Evolutionary conservation across 495 filamentous ascomycete species (phyloP).

Genomic region (Daldinia childiae): DNA sequence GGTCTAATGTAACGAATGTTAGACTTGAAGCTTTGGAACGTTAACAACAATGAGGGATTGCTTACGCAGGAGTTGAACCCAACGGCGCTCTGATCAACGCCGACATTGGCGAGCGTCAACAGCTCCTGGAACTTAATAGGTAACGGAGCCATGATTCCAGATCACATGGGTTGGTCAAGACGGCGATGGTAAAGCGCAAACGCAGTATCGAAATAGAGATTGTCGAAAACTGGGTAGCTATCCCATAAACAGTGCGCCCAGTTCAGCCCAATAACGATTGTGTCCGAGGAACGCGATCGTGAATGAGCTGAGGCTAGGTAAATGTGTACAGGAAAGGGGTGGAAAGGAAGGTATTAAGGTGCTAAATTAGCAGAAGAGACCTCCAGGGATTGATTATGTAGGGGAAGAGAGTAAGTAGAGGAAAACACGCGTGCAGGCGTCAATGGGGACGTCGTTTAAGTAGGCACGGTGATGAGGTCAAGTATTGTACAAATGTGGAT

Average conservation of each 20-base stretch:
- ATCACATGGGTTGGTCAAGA: conserved; percentile 40
- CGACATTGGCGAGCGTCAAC: conserved; percentile 80
- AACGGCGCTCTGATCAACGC: conserved; percentile 87
- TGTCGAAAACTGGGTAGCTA: conserved; percentile 20
- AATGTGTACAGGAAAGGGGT: conserved; percentile 30
- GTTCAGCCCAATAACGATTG: conserved; percentile 15
- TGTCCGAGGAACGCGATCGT: conserved; percentile 17
- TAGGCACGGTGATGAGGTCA: conserved; percentile 23
- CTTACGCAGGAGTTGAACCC: conserved; percentile 97
- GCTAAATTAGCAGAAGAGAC: conserved; percentile 38
- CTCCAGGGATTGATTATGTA: conserved; percentile 42
- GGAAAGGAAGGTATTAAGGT: conserved; percentile 38
- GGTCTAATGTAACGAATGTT: conserved; percentile 66
- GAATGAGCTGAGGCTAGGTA: background rate
- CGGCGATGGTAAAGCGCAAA: conserved; percentile 33
- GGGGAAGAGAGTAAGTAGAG: conserved; percentile 34
- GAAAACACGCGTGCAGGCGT: conserved; percentile 31
- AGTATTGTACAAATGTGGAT: conserved; percentile 44
- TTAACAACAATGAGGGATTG: conserved; percentile 28
- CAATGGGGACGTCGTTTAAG: conserved; percentile 6
- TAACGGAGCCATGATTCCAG: conserved; percentile 61
- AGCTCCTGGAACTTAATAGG: conserved; percentile 97
- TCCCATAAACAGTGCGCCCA: conserved; percentile 26
- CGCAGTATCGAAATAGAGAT: conserved; percentile 21
- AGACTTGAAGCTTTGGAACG: conserved; percentile 25